Percentiles rank a stretch among this genome's conserved stretches.
Conservation (phyloP, 805 yeast genomes). For the Pichia ethanolica region DNA sequence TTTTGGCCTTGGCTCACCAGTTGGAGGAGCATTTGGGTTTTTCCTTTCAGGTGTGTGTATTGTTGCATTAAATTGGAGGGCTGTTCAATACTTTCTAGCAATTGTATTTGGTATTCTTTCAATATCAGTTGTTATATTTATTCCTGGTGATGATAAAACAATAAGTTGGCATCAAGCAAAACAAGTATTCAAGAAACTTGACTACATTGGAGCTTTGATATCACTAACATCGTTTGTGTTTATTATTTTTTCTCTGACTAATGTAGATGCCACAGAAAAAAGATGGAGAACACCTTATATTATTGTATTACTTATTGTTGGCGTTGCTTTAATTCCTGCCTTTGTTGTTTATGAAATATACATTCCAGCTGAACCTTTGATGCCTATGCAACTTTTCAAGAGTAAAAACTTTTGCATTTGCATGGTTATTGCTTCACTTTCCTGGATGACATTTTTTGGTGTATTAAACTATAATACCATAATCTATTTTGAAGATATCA, state of each 20-base stretch:
- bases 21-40: constrained; percentile 38
- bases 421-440: constrained; percentile 30
- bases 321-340: constrained; percentile 26
- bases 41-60: constrained; percentile 38
- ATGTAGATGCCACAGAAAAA: constrained; percentile 32
- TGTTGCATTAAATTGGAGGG: constrained; percentile 34
- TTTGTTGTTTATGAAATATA: constrained; percentile 33
- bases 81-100: constrained; percentile 34
- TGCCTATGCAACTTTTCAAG: constrained; percentile 39
- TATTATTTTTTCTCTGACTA: constrained; percentile 37
- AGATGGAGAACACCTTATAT: constrained; percentile 43
- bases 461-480: constrained; percentile 32
- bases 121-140: constrained; percentile 16
- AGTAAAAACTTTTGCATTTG: constrained; percentile 31
- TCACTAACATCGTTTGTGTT: constrained; percentile 33
- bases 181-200: constrained; percentile 24
- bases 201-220: constrained; percentile 37
- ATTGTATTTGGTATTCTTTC: constrained; percentile 29
- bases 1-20: constrained; percentile 41
- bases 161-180: constrained; percentile 21
- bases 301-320: constrained; percentile 34
- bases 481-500: constrained; percentile 36
- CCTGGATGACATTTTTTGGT: constrained; percentile 39
- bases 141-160: constrained; percentile 35
- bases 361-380: constrained; percentile 34